Conservation (phyloP, 768 basidiomycete genomes). For the Suillus lakei region DNA sequence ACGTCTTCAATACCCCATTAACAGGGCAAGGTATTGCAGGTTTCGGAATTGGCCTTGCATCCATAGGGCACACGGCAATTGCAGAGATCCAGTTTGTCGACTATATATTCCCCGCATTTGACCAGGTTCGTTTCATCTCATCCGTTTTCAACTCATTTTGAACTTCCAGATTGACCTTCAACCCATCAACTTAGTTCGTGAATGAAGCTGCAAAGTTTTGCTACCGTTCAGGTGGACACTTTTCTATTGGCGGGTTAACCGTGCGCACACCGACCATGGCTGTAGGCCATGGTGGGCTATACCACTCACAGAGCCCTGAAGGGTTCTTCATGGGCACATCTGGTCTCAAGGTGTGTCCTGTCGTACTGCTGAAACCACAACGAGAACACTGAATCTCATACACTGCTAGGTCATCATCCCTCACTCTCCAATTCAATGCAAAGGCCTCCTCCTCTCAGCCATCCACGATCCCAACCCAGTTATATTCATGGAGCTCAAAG, state of each 20-base stretch:
- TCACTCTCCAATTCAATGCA: conserved; percentile 94
- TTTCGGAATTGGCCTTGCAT: conserved; percentile 89
- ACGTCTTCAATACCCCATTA: conserved; percentile 94
- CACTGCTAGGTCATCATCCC: conserved; percentile 75
- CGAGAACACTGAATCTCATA: not conserved
- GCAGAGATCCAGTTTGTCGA: conserved; percentile 93
- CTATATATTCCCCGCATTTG: conserved; percentile 94
- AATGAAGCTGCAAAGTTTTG: conserved; percentile 95
- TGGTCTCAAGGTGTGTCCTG: conserved; percentile 72
- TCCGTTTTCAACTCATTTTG: conserved; percentile 1
- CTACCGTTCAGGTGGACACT: conserved; percentile 87
- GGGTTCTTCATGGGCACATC: conserved; percentile 93
- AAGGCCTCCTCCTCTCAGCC: conserved; percentile 82
- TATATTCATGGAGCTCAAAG: conserved; percentile 94
- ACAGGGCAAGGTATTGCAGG: conserved; percentile 95
- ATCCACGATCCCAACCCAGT: conserved; percentile 95
- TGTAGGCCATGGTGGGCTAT: conserved; percentile 93
- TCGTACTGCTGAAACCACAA: not conserved
- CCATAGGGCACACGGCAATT: conserved; percentile 94
- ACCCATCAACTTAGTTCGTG: conserved; percentile 61
- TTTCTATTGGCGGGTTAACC: conserved; percentile 81
- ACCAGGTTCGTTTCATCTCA: conserved; percentile 60
- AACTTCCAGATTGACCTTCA: not conserved
- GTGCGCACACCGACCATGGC: conserved; percentile 89
- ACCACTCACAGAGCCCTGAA: conserved; percentile 96